phyloP scores from a whole-genome alignment of 345 rosid genomes.

The Ricinus communis region DNA sequence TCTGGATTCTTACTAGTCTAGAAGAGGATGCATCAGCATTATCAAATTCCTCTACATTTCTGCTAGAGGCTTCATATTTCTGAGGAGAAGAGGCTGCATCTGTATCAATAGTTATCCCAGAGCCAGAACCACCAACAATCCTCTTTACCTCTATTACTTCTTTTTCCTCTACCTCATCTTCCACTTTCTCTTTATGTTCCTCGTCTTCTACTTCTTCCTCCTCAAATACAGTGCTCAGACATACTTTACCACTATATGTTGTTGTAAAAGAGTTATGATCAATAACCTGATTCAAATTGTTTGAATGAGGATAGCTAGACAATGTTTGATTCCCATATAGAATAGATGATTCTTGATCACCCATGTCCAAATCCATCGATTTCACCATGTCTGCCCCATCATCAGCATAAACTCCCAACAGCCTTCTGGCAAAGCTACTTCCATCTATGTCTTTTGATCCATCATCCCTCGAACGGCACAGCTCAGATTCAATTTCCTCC shows the following conservation, averaged over 20 bases:
- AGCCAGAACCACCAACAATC: slow-evolving; percentile 16
- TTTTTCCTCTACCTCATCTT: slow-evolving; percentile 79
- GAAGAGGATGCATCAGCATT: slow-evolving; percentile 51
- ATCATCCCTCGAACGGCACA: slow-evolving; percentile 38
- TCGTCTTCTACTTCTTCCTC: slow-evolving; percentile 70
- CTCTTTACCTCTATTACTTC: slow-evolving; percentile 74
- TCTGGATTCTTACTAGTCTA: slow-evolving; percentile 69
- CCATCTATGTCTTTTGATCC: slow-evolving; percentile 46
- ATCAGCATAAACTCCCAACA: slow-evolving; percentile 55
- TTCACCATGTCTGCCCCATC: slow-evolving; percentile 93
- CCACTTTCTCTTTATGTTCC: slow-evolving; percentile 23
- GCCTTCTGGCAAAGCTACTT: slow-evolving; percentile 71
- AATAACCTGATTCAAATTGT: slow-evolving; percentile 25
- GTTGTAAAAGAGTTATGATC: slow-evolving; percentile 40
- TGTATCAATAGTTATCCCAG: slow-evolving; percentile 13
- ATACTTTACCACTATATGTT: slow-evolving; percentile 51
- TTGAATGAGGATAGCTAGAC: slow-evolving; percentile 30
- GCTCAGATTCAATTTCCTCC: slow-evolving; percentile 71
- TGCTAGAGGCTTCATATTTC: slow-evolving; percentile 16
- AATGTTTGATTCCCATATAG: slow-evolving; percentile 39
- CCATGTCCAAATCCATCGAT: slow-evolving; percentile 97
- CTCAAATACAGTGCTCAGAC: slow-evolving; percentile 89
- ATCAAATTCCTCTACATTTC: slow-evolving; percentile 5
- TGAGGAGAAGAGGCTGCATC: slow-evolving; percentile 30
- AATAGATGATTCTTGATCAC: slow-evolving; percentile 58